Evolutionary conservation across 2,329 filamentous ascomycete genomes (phyloP).

Genomic region (Diaporthe sp.): DNA sequence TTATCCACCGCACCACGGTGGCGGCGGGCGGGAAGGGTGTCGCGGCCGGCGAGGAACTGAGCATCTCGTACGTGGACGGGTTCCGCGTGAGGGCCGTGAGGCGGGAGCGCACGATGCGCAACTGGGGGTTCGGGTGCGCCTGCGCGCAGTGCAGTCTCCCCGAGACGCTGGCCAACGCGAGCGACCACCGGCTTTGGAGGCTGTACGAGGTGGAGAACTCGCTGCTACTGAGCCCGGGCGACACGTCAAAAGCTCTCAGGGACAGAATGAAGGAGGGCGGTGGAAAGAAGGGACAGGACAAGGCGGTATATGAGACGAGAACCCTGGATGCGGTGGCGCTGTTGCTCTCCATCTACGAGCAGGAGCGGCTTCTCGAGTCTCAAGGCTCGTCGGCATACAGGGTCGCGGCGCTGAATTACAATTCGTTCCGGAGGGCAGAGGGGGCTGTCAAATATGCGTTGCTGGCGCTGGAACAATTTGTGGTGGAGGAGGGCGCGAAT

Average conservation of each 20-base stretch:
- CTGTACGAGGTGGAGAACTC: slow-evolving; percentile 49
- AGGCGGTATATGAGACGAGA: slow-evolving; percentile 33
- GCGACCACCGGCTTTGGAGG: slow-evolving; percentile 47
- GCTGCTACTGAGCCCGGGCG: slow-evolving; percentile 21
- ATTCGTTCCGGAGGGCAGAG: slow-evolving; percentile 47
- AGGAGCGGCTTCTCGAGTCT: slow-evolving; percentile 51
- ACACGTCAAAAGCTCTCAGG: too few relatives aligned
- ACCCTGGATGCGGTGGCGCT: slow-evolving; percentile 47
- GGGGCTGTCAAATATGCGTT: slow-evolving; percentile 50
- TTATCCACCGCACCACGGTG: slow-evolving; percentile 55
- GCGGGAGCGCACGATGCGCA: slow-evolving; percentile 47
- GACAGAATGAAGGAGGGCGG: background rate
- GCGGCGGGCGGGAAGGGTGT: slow-evolving; percentile 46
- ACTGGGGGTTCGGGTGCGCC: slow-evolving; percentile 55
- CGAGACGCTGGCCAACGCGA: slow-evolving; percentile 42
- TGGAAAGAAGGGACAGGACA: background rate
- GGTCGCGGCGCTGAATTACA: slow-evolving; percentile 54
- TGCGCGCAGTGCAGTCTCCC: slow-evolving; percentile 51
- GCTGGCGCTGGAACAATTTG: slow-evolving; percentile 49
- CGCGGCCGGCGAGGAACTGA: slow-evolving; percentile 53
- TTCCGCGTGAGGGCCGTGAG: slow-evolving; percentile 48
- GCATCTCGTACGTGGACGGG: slow-evolving; percentile 55
- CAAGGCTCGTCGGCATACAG: slow-evolving; percentile 55
- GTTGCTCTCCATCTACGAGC: slow-evolving; percentile 49
- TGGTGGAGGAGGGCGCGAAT: slow-evolving; percentile 52